Conservation (phyloP, 129 eudicot species). For the sunflower (Helianthus annuus) region HanXRQr2.0-SUNRISE NC_035444.2:75112461-75112960, state of each 20-base stretch:
- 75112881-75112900: conserved; percentile 22
- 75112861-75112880: conserved; percentile 12
- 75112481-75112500: conserved; percentile 29
- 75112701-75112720: conserved; percentile 55
- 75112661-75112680: conserved; percentile 74
- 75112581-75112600: conserved; percentile 90
- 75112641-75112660: conserved; percentile 77
- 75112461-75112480: neutral
- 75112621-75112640: conserved; percentile 91
- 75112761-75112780: neutral
- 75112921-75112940: conserved; percentile 28
- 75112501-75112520: conserved; percentile 66
- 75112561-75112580: conserved; percentile 40
- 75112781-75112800: conserved; percentile 33
- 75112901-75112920: conserved; percentile 29
- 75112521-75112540: conserved; percentile 70
- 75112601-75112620: conserved; percentile 98
- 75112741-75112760: neutral
- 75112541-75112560: conserved; percentile 22
- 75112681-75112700: conserved; percentile 67
- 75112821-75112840: conserved; percentile 18
- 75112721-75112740: conserved; percentile 31
- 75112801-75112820: conserved; percentile 61
- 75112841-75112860: conserved; percentile 16
- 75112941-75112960: conserved; percentile 17